Evolutionary conservation across 352 stramenopile genomes (phyloP).

Genomic region (Phytophthora hibernalis): DNA sequence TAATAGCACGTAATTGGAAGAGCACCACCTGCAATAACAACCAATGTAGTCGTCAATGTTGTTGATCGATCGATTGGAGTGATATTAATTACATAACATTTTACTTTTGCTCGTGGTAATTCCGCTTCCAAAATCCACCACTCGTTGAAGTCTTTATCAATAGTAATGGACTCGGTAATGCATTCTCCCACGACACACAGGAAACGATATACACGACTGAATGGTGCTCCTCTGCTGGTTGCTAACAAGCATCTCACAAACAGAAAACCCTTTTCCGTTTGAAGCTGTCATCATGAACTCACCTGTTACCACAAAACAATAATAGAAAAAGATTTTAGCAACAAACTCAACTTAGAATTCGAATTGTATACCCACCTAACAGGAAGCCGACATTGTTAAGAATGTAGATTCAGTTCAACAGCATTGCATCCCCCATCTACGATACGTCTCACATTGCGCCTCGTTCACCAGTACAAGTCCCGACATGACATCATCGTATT

Average conservation of each 20-base stretch:
- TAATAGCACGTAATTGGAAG: slow-evolving; percentile 13
- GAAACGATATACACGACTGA: not conserved
- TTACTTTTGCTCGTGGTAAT: too few species aligned
- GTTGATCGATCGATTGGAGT: too few species aligned
- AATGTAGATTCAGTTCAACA: slow-evolving; percentile 11
- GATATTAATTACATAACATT: too few species aligned
- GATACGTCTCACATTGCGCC: slow-evolving; percentile 5
- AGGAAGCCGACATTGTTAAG: slow-evolving; percentile 15
- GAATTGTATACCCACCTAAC: slow-evolving; percentile 6
- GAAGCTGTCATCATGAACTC: slow-evolving; percentile 15
- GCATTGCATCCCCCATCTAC: slow-evolving; percentile 16
- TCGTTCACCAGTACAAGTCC: slow-evolving; percentile 21
- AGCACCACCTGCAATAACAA: slow-evolving; percentile 15
- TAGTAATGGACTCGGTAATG: too few species aligned
- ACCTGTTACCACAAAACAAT: too few species aligned
- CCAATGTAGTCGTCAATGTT: too few species aligned
- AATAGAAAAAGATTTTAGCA: too few species aligned
- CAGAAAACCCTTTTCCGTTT: slow-evolving; percentile 13
- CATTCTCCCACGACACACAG: not conserved
- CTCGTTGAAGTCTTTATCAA: too few species aligned
- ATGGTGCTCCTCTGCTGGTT: slow-evolving; percentile 2
- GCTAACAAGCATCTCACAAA: slow-evolving; percentile 7
- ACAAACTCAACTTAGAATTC: too few species aligned
- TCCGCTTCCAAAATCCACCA: slow-evolving; percentile 5
- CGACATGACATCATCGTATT: not conserved